Evolutionary conservation across 805 yeast genomes (phyloP).

Genomic region (Vanderwaltozyma verrucispora): DNA sequence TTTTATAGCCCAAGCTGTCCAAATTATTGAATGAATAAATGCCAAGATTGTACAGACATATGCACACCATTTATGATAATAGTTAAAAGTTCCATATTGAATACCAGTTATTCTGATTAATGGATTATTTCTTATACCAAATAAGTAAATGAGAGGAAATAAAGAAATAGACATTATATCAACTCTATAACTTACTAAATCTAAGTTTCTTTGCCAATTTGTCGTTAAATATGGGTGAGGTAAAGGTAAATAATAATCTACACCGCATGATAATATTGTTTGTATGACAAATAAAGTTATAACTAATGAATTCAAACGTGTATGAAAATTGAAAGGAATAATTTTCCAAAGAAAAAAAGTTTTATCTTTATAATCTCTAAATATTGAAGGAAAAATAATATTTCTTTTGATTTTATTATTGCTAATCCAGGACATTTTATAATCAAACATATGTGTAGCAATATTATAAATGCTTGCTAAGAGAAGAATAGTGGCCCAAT

Average conservation of each 20-base stretch:
- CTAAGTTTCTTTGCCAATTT: slow-evolving; percentile 27
- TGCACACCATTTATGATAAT: slow-evolving; percentile 59
- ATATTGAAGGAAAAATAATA: slow-evolving; percentile 24
- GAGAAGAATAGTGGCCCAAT: slow-evolving; percentile 30
- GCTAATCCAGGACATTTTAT: slow-evolving; percentile 8
- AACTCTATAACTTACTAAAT: slow-evolving; percentile 43
- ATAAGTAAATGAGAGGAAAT: slow-evolving; percentile 49
- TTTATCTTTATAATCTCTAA: slow-evolving; percentile 14
- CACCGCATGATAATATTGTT: slow-evolving; percentile 25
- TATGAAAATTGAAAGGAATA: slow-evolving; percentile 26
- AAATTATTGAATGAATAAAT: slow-evolving; percentile 46
- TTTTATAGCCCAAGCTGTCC: slow-evolving; percentile 38
- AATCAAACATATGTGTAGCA: slow-evolving; percentile 18
- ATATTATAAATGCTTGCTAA: slow-evolving; percentile 27
- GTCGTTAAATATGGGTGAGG: slow-evolving; percentile 32
- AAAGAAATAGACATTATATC: slow-evolving; percentile 41
- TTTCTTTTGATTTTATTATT: slow-evolving; percentile 16
- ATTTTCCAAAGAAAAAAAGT: slow-evolving; percentile 11
- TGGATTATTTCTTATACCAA: slow-evolving; percentile 68
- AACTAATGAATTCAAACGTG: slow-evolving; percentile 24
- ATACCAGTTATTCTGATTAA: slow-evolving; percentile 53
- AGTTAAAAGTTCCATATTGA: slow-evolving; percentile 47
- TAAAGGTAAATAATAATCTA: slow-evolving; percentile 28
- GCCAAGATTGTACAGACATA: slow-evolving; percentile 39
- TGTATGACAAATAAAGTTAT: slow-evolving; percentile 25